A percentile compares a stretch with the other conserved stretches of the same genome.
Conservation (phyloP, 352 stramenopile genomes). For the Pythium periplocum region DNA sequence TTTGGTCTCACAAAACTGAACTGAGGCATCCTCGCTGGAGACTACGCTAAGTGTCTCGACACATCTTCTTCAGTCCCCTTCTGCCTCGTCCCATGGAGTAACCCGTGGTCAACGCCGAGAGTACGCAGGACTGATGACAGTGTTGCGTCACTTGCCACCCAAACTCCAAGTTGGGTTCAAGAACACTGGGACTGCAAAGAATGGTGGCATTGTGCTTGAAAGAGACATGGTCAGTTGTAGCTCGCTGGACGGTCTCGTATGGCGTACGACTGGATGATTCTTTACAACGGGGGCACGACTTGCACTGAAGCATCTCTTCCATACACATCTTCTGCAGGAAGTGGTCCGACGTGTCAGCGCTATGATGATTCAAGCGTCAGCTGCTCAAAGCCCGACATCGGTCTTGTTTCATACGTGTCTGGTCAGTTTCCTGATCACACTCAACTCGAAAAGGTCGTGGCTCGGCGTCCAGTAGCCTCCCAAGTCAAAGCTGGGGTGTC, state of each 20-base stretch:
- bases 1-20: too few relatives aligned
- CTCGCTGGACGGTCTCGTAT: neutral
- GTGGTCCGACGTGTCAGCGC: neutral
- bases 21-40: too few relatives aligned
- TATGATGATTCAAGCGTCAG: constrained; percentile 9
- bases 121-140: too few relatives aligned
- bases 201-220: too few relatives aligned
- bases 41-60: too few relatives aligned
- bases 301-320: constrained; percentile 13
- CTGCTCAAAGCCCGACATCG: constrained; percentile 10
- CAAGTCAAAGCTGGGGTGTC: neutral
- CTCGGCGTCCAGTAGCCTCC: constrained; percentile 1
- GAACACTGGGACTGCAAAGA: too few relatives aligned
- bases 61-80: too few relatives aligned
- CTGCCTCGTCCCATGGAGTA: too few relatives aligned
- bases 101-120: too few relatives aligned
- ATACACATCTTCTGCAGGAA: constrained; percentile 3
- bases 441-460: constrained; percentile 3
- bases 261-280: constrained; percentile 7
- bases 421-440: constrained; percentile 6
- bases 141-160: too few relatives aligned
- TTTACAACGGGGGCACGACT: constrained; percentile 11
- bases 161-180: too few relatives aligned
- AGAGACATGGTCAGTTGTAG: constrained; percentile 12
- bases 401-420: constrained; percentile 2